These are phyloP conservation scores for Coemansia nantahalensis DNA, from an alignment of 192 early-diverging fungal species.

Conservation along the genomic window DNA sequence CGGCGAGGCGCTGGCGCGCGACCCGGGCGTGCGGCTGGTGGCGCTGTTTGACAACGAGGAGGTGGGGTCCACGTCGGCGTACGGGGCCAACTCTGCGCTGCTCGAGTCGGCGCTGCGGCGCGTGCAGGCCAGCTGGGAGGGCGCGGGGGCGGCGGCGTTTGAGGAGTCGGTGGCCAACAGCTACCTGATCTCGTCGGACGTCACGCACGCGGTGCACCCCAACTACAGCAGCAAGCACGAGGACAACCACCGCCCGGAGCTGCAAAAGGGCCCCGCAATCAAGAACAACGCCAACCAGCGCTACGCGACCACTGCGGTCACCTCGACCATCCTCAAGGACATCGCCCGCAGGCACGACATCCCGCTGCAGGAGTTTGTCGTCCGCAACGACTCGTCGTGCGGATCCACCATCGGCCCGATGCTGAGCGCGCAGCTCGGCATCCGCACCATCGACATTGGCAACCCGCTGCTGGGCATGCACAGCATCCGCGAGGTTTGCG, in stretches of 20 bases:
- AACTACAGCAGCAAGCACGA: constrained; percentile 95
- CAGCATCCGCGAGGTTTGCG: constrained; percentile 90
- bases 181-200: constrained; percentile 86
- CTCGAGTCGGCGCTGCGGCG: constrained; percentile 70
- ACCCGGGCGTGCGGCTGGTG: constrained; percentile 70
- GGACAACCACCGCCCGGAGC: constrained; percentile 84
- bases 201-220: constrained; percentile 90
- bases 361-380: constrained; percentile 86
- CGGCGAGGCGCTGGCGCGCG: constrained; percentile 40
- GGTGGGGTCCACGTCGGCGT: constrained; percentile 86
- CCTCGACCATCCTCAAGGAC: constrained; percentile 70
- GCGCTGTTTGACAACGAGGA: constrained; percentile 99
- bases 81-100: constrained; percentile 92
- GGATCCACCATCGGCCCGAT: constrained; percentile 98
- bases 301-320: constrained; percentile 75
- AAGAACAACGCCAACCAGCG: constrained; percentile 97
- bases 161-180: constrained; percentile 83
- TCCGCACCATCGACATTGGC: constrained; percentile 96
- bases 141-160: constrained; percentile 59
- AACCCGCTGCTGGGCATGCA: constrained; percentile 98
- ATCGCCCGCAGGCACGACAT: constrained; percentile 74
- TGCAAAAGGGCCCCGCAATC: constrained; percentile 94
- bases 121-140: constrained; percentile 50
- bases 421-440: constrained; percentile 87
- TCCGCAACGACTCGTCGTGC: constrained; percentile 92